Conservation (phyloP, 129 eudicot species). For the Artemisia tridentata region DNA sequence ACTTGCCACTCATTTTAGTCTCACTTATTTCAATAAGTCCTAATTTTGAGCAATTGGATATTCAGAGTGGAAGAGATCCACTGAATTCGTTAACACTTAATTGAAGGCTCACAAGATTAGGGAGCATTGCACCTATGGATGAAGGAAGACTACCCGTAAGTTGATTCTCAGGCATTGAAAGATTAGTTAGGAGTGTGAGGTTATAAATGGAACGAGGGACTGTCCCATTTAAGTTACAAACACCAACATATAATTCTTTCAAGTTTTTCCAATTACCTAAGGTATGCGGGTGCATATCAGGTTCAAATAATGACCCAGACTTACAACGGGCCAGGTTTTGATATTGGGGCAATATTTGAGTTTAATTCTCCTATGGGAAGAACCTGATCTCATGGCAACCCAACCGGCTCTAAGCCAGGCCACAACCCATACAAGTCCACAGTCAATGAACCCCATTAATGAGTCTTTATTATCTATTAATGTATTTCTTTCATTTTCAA, state of each 20-base stretch:
- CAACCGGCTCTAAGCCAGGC: background rate
- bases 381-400: conserved; percentile 6
- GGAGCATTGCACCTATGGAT: conserved; percentile 16
- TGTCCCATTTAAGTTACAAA: conserved; percentile 18
- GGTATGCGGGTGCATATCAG: no score
- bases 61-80: conserved; percentile 24
- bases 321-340: no score
- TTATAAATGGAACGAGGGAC: conserved; percentile 29
- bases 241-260: background rate
- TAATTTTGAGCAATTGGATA: conserved; percentile 28
- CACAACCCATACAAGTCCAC: background rate
- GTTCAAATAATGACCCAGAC: no score
- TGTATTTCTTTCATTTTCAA: no score
- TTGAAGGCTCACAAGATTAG: conserved; percentile 5
- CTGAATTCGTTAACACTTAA: conserved; percentile 15
- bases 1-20: conserved; percentile 9
- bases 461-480: no score
- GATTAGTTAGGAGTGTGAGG: background rate
- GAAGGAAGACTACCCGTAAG: conserved; percentile 25
- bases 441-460: no score
- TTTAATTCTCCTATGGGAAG: no score
- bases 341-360: no score
- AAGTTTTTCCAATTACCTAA: conserved; percentile 16
- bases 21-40: background rate
- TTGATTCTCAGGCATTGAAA: conserved; percentile 14